Base-by-base conservation (phyloP, 176 grass and related monocot genomes). In the Urochloa ruziziensis region DNA sequence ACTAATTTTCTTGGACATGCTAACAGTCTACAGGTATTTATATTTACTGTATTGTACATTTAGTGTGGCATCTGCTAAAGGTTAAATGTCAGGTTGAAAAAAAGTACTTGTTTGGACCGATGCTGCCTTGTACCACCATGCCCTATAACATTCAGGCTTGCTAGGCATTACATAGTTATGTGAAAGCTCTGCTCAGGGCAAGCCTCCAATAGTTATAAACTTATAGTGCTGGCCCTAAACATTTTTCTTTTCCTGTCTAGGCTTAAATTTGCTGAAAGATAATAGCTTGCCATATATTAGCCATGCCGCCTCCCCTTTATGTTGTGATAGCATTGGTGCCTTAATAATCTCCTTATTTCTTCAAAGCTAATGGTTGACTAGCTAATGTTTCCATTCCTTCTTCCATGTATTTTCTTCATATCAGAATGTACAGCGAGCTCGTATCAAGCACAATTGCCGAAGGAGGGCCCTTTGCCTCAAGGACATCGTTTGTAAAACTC, bases 341-440 rank as follows among this genome's bases (percentile, higher is more conserved):
- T 66, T 78, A 8, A 32, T 78, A 8, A 32, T 79, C 23, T 73
- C 7, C 23, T 52, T 77, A 18, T 48, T 27, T 49, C 51, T 88
- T 27, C 23, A 74, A 28, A 37, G 13, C 27, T 42, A 32, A 43
- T 8, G 10, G 25, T 79, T 69, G 33, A 30, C 32, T 54, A 51
- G 18, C 51, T 82, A 75, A 87, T 51, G 5, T 1, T 69, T 61
- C 39, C 27, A 32, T 83, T 75, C 14, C 14, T 40, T 80, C 9
- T 60, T 28, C 16, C 73, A 42, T 77, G 52, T 62, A 53, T 73
- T 74, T 46, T 73, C 27, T 74, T 79, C 18, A 37, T 75, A 83
- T 75, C 90, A 99, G 97, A 90, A 99, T 99, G 97, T 99, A 99
- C 88, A 99, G 97, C 12, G 97, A 99, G 70, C 88, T 99, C 63